Evolutionary conservation across 2,329 filamentous ascomycete genomes (phyloP).

Genomic region (Tothia fuscella): DNA sequence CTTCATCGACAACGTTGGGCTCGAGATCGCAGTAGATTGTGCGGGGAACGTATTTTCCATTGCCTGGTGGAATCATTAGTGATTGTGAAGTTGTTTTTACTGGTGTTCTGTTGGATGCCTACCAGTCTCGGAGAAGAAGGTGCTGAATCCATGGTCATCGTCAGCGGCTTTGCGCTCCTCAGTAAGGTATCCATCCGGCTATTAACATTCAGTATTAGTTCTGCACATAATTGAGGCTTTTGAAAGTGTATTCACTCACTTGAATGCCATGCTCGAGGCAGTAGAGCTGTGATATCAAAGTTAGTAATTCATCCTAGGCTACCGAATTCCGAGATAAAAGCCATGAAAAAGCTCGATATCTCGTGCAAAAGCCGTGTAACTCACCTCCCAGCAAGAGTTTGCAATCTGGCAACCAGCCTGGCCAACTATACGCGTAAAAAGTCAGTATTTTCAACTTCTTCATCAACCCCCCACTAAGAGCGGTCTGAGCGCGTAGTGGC

Average conservation of each 20-base stretch:
- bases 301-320: conserved; percentile 23
- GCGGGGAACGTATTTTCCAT: conserved; percentile 97
- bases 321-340: conserved; percentile 11
- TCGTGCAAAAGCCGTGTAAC: conserved; percentile 27
- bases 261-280: conserved; percentile 99
- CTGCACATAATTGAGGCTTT: conserved; percentile 14
- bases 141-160: conserved; percentile 96
- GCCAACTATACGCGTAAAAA: conserved; percentile 60
- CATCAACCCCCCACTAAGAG: conserved; percentile 18
- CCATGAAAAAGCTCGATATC: background rate
- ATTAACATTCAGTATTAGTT: conserved; percentile 19
- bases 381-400: conserved; percentile 99
- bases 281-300: conserved; percentile 62
- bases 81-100: conserved; percentile 12
- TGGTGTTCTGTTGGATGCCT: no score
- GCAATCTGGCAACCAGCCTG: conserved; percentile 99
- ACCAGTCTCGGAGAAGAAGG: conserved; percentile 99
- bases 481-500: conserved; percentile 30
- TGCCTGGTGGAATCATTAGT: conserved; percentile 45
- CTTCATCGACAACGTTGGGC: conserved; percentile 98
- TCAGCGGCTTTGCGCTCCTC: conserved; percentile 92
- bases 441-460: conserved; percentile 38
- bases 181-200: conserved; percentile 98
- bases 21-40: conserved; percentile 99
- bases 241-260: conserved; percentile 40